phyloP scores from a whole-genome alignment of 768 basidiomycete genomes.

The Pluteus cervinus region DNA sequence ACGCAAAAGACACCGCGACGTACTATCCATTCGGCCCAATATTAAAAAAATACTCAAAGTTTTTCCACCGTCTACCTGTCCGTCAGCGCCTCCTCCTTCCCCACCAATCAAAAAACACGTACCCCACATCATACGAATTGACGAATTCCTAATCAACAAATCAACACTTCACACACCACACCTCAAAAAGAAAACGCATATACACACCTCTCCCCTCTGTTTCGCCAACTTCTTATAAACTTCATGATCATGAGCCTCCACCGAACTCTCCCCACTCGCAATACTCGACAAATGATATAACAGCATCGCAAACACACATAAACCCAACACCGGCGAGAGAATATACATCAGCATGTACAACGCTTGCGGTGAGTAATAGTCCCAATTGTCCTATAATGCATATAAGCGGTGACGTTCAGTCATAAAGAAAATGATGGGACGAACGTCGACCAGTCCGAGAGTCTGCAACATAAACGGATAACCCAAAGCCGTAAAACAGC shows the following conservation, averaged over 20 bases:
- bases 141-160: conserved; percentile 55
- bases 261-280: conserved; percentile 73
- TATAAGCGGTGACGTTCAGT: conserved; percentile 1
- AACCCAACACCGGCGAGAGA: conserved; percentile 1
- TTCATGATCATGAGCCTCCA: conserved; percentile 85
- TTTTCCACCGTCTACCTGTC: conserved; percentile 53
- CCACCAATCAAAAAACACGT: conserved; percentile 11
- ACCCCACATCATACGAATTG: conserved; percentile 92
- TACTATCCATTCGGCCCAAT: conserved; percentile 77
- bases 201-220: conserved; percentile 58
- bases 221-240: conserved; percentile 69
- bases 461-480: conserved; percentile 55
- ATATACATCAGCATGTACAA: conserved; percentile 63
- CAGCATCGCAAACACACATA: conserved; percentile 43
- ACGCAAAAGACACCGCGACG: conserved; percentile 27
- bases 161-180: not conserved
- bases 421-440: not conserved
- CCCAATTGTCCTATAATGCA: conserved; percentile 37
- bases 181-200: not conserved
- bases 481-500: conserved; percentile 57
- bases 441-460: no score
- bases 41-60: conserved; percentile 86
- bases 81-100: no score
- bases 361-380: conserved; percentile 57
- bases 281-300: conserved; percentile 71